Evolutionary conservation across 495 filamentous ascomycete species (phyloP), one percentile per base, ranked within the genome.

Genomic region (Hypoxylon fuscum): DNA sequence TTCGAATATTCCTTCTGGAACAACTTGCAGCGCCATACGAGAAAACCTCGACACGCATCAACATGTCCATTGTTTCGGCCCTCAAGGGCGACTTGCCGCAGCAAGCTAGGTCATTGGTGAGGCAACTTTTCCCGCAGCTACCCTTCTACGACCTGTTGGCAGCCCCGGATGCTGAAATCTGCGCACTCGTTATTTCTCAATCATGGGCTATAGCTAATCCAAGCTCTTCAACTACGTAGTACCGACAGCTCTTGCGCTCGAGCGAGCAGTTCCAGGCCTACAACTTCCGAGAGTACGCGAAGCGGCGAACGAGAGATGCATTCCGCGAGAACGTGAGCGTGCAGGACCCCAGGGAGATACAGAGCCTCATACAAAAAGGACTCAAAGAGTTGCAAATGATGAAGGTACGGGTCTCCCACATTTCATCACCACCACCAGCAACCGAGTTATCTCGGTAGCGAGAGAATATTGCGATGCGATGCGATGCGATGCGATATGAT

Each of bases 211-310:
- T 15, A 37, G 32, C 43, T 58, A 43, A 55, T 48, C n/a, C 4
- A 8, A 23, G 10, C 20, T 48, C 5, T 21, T 46, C 20, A 18
- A 27, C 27, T 17, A 20, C 31, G 21, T 17, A 97, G 92, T 97
- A 96, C 79, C 94, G 96, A 42, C 93, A 93, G 59, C 83, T 98
- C 59, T 81, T 97, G 65, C 91, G 95, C 27, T 89, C 93, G 75
- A 87, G 91, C 14, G 83, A 85, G 46, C 90, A 96, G 65, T 98
- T 98, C 75, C 86, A 93, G 48, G 83, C 88, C 59, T 98, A 97
- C 82, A 98, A 97, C 75, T 98, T 97, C 83, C 86, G 95, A 72
- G 94, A 98, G 68, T 98, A 97, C 77, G 93, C 96, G 23, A 90
- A 85, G 72, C 87, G 96, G 55, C 85, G 95, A 70, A 94, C 95